Evolutionary conservation across 1,139 yeast species (phyloP), one percentile per base, ranked within the genome.

Genomic region (Lodderomyces margitis): DNA sequence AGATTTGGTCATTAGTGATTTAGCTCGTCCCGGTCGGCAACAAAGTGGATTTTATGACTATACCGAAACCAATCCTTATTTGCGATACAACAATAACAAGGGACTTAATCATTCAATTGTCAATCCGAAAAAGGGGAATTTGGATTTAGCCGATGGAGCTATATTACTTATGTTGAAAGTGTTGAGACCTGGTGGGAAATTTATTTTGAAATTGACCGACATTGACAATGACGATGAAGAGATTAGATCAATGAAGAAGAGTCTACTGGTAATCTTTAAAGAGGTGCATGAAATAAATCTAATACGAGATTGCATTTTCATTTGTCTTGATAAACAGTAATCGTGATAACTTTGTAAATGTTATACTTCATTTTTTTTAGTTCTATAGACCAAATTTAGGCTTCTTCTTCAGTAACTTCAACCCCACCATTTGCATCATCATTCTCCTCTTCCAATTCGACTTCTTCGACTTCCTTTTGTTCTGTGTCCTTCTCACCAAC

Each of bases 81-180:
- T 64, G 14, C 47, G 76, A 20, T 51, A 57, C 31, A 53, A 57
- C 23, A 52, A 57, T 14, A 62, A 64, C 37, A 50, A 51, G 1
- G 58, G 59, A 1, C 52, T 70, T 17, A 62, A 57, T 25, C 54
- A 54, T 37, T 61, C 67, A 0, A 48, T 58, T 10, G 46, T 50
- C 3, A 56, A 64, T 16, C 61, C 65, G 2, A 42, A 46, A 9
- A 63, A 64, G 41, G 56, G 70, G 20, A 49, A 63, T 3, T 52
- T 71, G 21, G 96, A 91, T 59, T 66, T 92, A 42, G 92, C 97
- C 49, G 97, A 92, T 57, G 96, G 98, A 0, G 91, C 96, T 0
- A 65, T 92, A 45, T 70, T 87, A 11, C 74, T 91, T 43, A 81
- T 89, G 2, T 75, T 87, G 40, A 87, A 82, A 46, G 59, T 84